These are phyloP conservation scores for Pinus albicaulis DNA, from an alignment of 75 land plant species.

Conservation along the genomic window DNA sequence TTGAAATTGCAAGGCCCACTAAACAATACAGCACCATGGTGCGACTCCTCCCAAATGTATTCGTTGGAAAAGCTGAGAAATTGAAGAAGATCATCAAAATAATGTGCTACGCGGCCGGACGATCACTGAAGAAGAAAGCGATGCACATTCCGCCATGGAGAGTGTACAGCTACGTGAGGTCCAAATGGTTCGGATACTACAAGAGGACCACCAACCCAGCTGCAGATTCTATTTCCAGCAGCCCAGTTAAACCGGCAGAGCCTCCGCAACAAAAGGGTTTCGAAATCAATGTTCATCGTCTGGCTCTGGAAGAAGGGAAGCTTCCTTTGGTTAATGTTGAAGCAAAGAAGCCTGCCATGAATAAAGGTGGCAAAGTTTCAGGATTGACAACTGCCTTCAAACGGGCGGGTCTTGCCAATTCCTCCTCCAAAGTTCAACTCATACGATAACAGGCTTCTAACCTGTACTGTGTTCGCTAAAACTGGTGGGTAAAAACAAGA, in stretches of 20 bases:
- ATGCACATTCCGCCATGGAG: constrained; percentile 53
- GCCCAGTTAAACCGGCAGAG: too few species aligned
- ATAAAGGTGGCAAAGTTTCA: not conserved
- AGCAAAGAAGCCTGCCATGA: not conserved
- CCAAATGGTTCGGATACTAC: constrained; percentile 47
- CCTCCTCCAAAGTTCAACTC: too few species aligned
- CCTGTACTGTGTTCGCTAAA: too few species aligned
- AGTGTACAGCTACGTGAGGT: constrained; percentile 28
- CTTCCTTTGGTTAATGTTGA: not conserved
- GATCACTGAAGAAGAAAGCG: constrained; percentile 32
- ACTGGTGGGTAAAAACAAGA: too few species aligned
- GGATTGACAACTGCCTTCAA: constrained; percentile 22
- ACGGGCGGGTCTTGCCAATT: constrained; percentile 17
- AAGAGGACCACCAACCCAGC: constrained; percentile 18
- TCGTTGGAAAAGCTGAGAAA: constrained; percentile 15
- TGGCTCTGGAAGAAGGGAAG: not conserved
- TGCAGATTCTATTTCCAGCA: too few species aligned
- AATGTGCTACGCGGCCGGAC: constrained; percentile 30
- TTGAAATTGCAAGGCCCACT: constrained; percentile 24
- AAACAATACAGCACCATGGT: constrained; percentile 6
- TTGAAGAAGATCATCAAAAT: constrained; percentile 10
- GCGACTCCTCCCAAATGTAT: constrained; percentile 12
- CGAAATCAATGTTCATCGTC: not conserved
- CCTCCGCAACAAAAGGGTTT: not conserved
- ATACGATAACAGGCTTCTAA: too few species aligned